phyloP scores from a whole-genome alignment of 768 basidiomycete genomes.

The Collybia mongolica region DNA sequence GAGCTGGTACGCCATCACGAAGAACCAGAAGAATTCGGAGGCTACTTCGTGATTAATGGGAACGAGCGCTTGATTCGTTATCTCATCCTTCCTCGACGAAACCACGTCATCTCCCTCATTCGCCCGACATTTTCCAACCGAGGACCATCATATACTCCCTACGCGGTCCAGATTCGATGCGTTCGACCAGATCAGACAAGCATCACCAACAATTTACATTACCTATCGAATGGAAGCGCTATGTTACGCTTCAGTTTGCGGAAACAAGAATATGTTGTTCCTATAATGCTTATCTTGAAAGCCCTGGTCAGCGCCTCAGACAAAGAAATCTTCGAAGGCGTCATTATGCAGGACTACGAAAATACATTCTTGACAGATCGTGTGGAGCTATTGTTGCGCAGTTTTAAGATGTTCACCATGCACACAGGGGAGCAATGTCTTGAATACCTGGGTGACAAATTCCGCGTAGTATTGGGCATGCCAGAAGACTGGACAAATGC shows the following conservation, averaged over 20 bases:
- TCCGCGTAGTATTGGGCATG: conserved; percentile 84
- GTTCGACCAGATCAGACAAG: conserved; percentile 92
- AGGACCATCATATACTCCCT: conserved; percentile 92
- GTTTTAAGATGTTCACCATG: conserved; percentile 91
- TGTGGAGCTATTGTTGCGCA: conserved; percentile 89
- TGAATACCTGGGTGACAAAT: conserved; percentile 95
- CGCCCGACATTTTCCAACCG: conserved; percentile 91
- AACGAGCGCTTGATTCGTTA: conserved; percentile 99
- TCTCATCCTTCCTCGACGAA: conserved; percentile 92
- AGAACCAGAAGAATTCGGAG: conserved; percentile 98
- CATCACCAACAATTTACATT: conserved; percentile 95
- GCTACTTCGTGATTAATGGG: conserved; percentile 98
- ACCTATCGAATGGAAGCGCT: conserved; percentile 94
- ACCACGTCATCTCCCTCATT: conserved; percentile 91
- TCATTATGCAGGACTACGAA: conserved; percentile 95
- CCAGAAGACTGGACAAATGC: conserved; percentile 93
- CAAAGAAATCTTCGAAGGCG: conserved; percentile 93
- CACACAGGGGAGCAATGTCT: conserved; percentile 89
- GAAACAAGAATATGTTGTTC: conserved; percentile 98
- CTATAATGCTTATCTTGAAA: conserved; percentile 95
- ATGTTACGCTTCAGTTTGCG: conserved; percentile 96
- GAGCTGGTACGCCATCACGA: conserved; percentile 89
- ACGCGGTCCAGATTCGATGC: conserved; percentile 94
- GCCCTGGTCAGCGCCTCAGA: conserved; percentile 90
- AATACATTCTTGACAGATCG: conserved; percentile 98